Conservation (phyloP, 2,329 filamentous ascomycete species). For the Myriosclerotinia curreyana region DNA sequence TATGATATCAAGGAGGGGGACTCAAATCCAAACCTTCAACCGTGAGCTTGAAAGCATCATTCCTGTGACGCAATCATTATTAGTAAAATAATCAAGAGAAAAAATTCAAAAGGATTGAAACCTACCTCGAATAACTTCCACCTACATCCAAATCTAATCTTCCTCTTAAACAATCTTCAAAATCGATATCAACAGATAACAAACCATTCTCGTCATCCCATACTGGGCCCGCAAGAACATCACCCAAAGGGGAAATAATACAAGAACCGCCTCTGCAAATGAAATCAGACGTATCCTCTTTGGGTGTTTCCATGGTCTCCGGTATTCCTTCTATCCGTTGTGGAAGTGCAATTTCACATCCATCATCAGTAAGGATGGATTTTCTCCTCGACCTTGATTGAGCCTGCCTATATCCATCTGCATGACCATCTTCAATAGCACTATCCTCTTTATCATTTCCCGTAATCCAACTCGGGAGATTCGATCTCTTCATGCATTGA, state of each 20-base stretch:
- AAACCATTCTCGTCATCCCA: conserved; percentile 72
- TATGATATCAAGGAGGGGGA: conserved; percentile 44
- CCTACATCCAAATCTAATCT: conserved; percentile 79
- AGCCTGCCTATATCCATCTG: conserved; percentile 2
- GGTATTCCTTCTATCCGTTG: conserved; percentile 3
- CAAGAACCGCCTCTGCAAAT: conserved; percentile 75
- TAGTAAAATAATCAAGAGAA: conserved; percentile 19
- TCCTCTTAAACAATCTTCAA: conserved; percentile 82
- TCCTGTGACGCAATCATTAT: conserved; percentile 44
- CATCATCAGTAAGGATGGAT: conserved; percentile 44
- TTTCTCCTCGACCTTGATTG: conserved; percentile 24
- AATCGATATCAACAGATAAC: conserved; percentile 73
- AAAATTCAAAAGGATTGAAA: background rate
- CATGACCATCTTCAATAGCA: conserved; percentile 13
- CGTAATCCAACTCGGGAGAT: conserved; percentile 57
- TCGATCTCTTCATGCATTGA: conserved; percentile 65
- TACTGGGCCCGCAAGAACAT: conserved; percentile 75
- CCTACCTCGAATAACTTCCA: conserved; percentile 78
- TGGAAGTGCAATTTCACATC: conserved; percentile 52
- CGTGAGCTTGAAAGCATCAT: conserved; percentile 59
- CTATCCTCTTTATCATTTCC: conserved; percentile 26
- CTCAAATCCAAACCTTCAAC: conserved; percentile 57
- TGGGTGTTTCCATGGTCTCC: conserved; percentile 21
- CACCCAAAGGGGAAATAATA: conserved; percentile 75
- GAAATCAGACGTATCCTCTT: conserved; percentile 28